Evolutionary conservation across 108 stramenopile species (phyloP).

Genomic region (Fistulifera solaris): DNA sequence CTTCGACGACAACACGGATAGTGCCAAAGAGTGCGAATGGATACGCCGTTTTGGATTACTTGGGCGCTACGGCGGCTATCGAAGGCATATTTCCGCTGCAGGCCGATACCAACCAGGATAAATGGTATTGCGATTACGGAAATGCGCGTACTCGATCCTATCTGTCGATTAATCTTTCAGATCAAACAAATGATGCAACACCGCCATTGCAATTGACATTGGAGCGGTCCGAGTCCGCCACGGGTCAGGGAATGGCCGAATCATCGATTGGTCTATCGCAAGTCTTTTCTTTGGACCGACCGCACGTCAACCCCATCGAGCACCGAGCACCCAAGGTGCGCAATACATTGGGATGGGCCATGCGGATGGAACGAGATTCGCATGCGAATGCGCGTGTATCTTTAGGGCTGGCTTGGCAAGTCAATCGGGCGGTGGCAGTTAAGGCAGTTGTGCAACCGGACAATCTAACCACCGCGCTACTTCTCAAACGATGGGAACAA

Average conservation of each 20-base stretch:
- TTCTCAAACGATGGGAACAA: constrained; percentile 14
- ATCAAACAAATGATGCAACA: neutral
- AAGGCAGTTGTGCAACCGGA: constrained; percentile 7
- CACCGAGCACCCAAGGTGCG: constrained; percentile 12
- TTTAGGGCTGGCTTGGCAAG: constrained; percentile 10
- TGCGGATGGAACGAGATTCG: constrained; percentile 6
- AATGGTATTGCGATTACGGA: neutral
- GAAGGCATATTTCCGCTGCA: neutral
- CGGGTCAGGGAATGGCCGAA: neutral
- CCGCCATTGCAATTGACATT: constrained; percentile 7
- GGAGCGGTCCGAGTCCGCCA: constrained; percentile 1
- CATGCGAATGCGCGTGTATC: constrained; percentile 1
- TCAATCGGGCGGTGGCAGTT: constrained; percentile 12
- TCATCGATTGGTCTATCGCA: constrained; percentile 6
- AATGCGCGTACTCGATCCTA: constrained; percentile 1
- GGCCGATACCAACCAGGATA: neutral
- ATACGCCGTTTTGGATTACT: neutral
- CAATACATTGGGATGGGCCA: constrained; percentile 13
- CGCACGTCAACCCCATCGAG: constrained; percentile 7
- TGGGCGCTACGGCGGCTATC: neutral
- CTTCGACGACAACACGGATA: neutral
- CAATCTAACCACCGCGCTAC: neutral
- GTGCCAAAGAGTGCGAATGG: neutral
- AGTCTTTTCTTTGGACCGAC: constrained; percentile 11
- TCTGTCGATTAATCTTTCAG: neutral